Conservation (phyloP, 192 early-diverging fungal species). For the Hyaloraphidium curvatum region DNA sequence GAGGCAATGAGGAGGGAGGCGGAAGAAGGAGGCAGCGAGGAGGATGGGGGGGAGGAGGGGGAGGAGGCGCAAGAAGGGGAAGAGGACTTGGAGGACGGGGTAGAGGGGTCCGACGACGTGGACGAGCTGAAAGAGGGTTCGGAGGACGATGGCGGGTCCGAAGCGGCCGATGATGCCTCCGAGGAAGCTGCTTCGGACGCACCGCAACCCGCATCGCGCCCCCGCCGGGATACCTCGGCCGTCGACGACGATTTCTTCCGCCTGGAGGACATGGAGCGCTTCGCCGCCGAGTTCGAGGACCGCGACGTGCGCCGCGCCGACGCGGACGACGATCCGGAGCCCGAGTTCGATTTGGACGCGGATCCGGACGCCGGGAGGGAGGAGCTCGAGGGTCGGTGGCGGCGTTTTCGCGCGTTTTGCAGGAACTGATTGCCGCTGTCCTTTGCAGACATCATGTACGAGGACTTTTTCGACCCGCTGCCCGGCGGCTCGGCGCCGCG, state of each 20-base stretch:
- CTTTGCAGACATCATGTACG: constrained; percentile 49
- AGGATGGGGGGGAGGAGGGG: constrained; percentile 14
- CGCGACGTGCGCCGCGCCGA: constrained; percentile 24
- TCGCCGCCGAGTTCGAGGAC: constrained; percentile 59
- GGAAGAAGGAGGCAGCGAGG: constrained; percentile 14
- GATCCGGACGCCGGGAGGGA: constrained; percentile 41
- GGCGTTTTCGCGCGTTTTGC: not conserved
- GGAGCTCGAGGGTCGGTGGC: constrained; percentile 18
- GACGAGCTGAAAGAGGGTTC: constrained; percentile 12
- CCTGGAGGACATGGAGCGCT: constrained; percentile 67
- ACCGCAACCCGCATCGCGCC: not conserved
- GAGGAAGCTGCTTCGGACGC: not conserved
- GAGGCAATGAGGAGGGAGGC: constrained; percentile 1
- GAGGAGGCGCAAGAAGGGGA: constrained; percentile 15
- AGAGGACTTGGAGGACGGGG: constrained; percentile 34
- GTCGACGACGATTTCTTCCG: constrained; percentile 90
- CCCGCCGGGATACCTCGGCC: constrained; percentile 23
- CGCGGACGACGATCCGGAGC: constrained; percentile 38
- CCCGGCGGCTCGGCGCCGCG: too few species aligned
- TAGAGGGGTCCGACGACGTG: constrained; percentile 22
- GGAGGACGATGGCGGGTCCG: constrained; percentile 4
- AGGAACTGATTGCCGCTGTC: not conserved
- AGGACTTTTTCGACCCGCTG: constrained; percentile 68
- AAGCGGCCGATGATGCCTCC: constrained; percentile 6
- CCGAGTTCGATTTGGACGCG: constrained; percentile 33